Evolutionary conservation across 768 basidiomycete genomes (phyloP).

Genomic region (Calocybe indica): DNA sequence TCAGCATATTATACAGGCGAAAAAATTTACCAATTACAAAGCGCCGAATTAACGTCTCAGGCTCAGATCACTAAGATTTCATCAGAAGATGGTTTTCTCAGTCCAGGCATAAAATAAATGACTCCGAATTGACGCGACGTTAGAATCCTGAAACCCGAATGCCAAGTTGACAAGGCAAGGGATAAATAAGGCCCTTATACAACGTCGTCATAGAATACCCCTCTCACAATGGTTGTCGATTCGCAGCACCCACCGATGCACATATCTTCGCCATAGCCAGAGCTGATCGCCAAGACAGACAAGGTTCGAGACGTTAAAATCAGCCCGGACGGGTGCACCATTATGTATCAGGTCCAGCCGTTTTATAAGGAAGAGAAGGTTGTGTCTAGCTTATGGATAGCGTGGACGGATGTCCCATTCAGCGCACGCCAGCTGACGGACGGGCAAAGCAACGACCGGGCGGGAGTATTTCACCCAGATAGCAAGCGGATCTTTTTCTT

Average conservation of each 20-base stretch:
- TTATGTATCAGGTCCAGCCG: constrained; percentile 26
- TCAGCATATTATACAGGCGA: too few relatives aligned
- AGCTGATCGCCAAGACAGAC: constrained; percentile 16
- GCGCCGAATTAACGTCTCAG: too few relatives aligned
- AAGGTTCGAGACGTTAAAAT: constrained; percentile 29
- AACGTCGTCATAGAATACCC: too few relatives aligned
- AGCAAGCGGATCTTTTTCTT: constrained; percentile 21
- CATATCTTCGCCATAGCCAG: not conserved
- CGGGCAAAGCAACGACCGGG: constrained; percentile 21
- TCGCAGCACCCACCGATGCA: not conserved
- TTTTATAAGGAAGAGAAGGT: constrained; percentile 20
- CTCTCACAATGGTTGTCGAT: too few relatives aligned
- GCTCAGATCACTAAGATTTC: too few relatives aligned
- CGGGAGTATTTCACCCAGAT: constrained; percentile 26
- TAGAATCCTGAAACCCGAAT: too few relatives aligned
- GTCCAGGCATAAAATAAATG: too few relatives aligned
- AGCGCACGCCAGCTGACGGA: constrained; percentile 22
- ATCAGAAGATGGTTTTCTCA: too few relatives aligned
- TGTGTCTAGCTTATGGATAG: constrained; percentile 25
- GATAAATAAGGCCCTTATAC: too few relatives aligned
- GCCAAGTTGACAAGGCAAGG: too few relatives aligned
- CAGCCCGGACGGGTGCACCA: constrained; percentile 21
- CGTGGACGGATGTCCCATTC: constrained; percentile 16
- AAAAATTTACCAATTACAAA: too few relatives aligned
- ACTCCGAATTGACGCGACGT: too few relatives aligned